Evolutionary conservation across 805 yeast genomes (phyloP).

Genomic region (Myxozyma kluyveri): DNA sequence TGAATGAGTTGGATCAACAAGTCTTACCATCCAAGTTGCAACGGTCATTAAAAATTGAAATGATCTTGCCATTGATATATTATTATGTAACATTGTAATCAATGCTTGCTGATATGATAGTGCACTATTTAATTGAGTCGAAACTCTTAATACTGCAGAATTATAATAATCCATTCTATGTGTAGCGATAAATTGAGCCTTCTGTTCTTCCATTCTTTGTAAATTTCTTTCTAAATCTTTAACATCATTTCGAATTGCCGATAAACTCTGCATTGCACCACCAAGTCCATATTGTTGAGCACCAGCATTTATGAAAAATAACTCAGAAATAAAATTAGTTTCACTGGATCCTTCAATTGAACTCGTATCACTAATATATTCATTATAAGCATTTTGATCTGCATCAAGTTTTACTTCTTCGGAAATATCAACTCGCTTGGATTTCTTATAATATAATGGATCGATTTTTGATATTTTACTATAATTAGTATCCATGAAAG

Average conservation of each 20-base stretch:
- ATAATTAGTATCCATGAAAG: slow-evolving; percentile 69
- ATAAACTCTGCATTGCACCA: slow-evolving; percentile 61
- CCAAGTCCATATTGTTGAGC: slow-evolving; percentile 87
- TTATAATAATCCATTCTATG: slow-evolving; percentile 33
- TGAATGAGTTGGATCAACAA: slow-evolving; percentile 67
- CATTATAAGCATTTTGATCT: slow-evolving; percentile 65
- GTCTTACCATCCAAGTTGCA: slow-evolving; percentile 64
- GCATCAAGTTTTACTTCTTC: slow-evolving; percentile 85
- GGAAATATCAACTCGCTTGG: slow-evolving; percentile 56
- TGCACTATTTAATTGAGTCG: slow-evolving; percentile 42
- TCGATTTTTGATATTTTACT: slow-evolving; percentile 68
- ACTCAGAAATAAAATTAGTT: slow-evolving; percentile 84
- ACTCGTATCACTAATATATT: slow-evolving; percentile 48
- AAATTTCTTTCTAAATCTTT: slow-evolving; percentile 52
- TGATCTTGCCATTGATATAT: slow-evolving; percentile 58
- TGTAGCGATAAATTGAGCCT: slow-evolving; percentile 35
- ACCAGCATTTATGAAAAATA: slow-evolving; percentile 75
- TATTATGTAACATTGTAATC: slow-evolving; percentile 59
- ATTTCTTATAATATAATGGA: slow-evolving; percentile 59
- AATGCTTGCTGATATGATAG: slow-evolving; percentile 56
- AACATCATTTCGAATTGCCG: slow-evolving; percentile 50
- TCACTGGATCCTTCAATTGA: slow-evolving; percentile 26
- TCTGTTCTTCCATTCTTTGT: slow-evolving; percentile 46
- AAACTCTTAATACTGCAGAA: slow-evolving; percentile 46
- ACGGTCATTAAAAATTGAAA: slow-evolving; percentile 79